These are phyloP conservation scores for Kockiozyma suomiensis DNA, from an alignment of 805 yeast species.

Conservation along the genomic window DNA sequence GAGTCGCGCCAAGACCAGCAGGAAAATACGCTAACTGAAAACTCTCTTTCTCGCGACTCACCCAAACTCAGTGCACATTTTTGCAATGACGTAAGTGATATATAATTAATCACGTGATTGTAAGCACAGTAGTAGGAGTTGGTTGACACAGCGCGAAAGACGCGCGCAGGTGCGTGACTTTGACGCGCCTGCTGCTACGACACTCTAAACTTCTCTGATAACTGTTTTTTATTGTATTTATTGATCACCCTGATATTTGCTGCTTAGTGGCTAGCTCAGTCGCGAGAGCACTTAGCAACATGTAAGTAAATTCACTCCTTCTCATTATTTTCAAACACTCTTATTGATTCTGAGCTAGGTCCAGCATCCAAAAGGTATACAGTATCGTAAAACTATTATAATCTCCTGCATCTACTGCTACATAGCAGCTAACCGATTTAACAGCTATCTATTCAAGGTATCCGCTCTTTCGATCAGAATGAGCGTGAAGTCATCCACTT, in stretches of 20 bases:
- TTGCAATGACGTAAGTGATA: background rate
- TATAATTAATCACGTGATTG: background rate
- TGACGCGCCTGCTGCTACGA: background rate
- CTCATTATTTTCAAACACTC: too few relatives aligned
- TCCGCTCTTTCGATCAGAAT: conserved; percentile 87
- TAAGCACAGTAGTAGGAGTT: background rate
- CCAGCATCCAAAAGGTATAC: conserved; percentile 26
- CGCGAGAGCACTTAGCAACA: too few relatives aligned
- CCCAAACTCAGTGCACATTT: background rate
- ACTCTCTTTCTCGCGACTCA: background rate
- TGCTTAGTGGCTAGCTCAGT: too few relatives aligned
- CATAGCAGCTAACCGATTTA: conserved; percentile 26
- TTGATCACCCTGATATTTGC: too few relatives aligned
- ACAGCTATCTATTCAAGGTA: conserved; percentile 76
- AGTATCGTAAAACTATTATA: too few relatives aligned
- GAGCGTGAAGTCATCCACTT: conserved; percentile 84
- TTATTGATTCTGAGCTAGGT: conserved; percentile 7
- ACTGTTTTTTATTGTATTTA: too few relatives aligned
- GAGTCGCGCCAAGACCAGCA: too few relatives aligned
- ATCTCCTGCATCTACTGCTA: background rate
- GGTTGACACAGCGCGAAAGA: background rate
- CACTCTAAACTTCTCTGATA: too few relatives aligned
- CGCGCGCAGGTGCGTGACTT: conserved; percentile 1
- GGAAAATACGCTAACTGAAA: too few relatives aligned
- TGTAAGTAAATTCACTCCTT: too few relatives aligned